Conservation (phyloP, 2,329 filamentous ascomycete genomes). For the Xylaria sp. region DNA sequence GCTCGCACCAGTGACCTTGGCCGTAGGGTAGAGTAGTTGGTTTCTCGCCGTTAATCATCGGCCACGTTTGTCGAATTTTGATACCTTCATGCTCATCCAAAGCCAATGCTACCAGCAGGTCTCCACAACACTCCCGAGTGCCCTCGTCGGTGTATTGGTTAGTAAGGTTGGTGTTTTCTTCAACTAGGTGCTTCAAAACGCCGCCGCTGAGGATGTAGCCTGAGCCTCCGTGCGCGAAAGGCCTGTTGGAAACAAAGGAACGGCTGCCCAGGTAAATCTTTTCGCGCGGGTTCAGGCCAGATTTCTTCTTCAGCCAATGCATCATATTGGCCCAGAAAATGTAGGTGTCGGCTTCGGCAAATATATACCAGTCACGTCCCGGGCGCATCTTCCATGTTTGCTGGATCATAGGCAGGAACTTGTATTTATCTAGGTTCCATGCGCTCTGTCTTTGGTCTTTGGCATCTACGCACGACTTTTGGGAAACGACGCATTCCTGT, state of each 20-base stretch:
- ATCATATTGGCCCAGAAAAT: constrained; percentile 65
- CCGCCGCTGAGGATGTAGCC: constrained; percentile 66
- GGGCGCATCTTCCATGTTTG: constrained; percentile 65
- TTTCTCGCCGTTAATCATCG: constrained; percentile 67
- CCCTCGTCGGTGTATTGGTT: constrained; percentile 59
- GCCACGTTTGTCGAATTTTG: constrained; percentile 57
- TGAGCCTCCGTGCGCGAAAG: constrained; percentile 67
- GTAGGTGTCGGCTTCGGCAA: constrained; percentile 68
- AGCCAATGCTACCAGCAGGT: constrained; percentile 61
- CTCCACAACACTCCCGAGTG: constrained; percentile 60
- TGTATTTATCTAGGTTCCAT: constrained; percentile 70
- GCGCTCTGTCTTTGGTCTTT: constrained; percentile 49
- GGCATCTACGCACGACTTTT: constrained; percentile 56
- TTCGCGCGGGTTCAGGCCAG: constrained; percentile 54
- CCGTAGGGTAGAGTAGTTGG: constrained; percentile 61
- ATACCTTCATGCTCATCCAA: constrained; percentile 57
- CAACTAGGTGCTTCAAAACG: constrained; percentile 60
- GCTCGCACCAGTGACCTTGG: constrained; percentile 64
- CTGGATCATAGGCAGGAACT: constrained; percentile 67
- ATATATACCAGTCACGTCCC: constrained; percentile 66
- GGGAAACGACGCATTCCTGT: constrained; percentile 57
- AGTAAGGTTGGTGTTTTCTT: constrained; percentile 55
- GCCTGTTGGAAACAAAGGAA: constrained; percentile 56
- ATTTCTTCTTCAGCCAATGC: constrained; percentile 57
- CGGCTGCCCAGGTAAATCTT: constrained; percentile 63